Conservation (phyloP, 1,284 basidiomycete genomes). For the Tilletia caries region DNA sequence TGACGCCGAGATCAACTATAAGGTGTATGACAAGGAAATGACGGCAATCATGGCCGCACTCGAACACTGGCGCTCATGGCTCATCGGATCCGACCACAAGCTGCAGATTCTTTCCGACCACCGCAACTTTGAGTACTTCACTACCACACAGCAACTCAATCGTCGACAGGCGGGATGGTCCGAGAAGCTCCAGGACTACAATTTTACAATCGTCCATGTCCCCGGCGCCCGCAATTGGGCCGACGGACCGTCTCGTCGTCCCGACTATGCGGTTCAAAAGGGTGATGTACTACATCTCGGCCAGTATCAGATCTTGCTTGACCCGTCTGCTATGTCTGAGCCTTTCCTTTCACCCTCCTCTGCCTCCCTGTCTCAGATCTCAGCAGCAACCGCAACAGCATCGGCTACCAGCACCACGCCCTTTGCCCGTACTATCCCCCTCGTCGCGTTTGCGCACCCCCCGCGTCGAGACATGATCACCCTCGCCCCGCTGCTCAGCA, state of each 20-base stretch:
- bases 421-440: too few relatives aligned
- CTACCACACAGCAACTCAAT: neutral
- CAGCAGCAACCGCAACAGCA: too few relatives aligned
- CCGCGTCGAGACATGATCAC: too few relatives aligned
- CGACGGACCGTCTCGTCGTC: neutral
- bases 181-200: neutral
- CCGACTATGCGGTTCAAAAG: neutral
- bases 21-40: conserved; percentile 60
- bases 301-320: too few relatives aligned
- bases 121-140: neutral
- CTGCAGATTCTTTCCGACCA: neutral
- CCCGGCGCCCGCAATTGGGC: neutral
- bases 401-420: too few relatives aligned
- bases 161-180: neutral
- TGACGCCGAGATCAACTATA: conserved; percentile 57
- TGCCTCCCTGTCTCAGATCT: too few relatives aligned
- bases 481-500: too few relatives aligned
- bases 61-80: conserved; percentile 38
- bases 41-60: conserved; percentile 33
- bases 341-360: too few relatives aligned
- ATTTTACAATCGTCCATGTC: neutral
- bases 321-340: too few relatives aligned
- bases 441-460: too few relatives aligned
- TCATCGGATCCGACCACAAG: neutral
- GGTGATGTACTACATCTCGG: too few relatives aligned